phyloP scores from a whole-genome alignment of 139 green algal genomes.

The Chlorella ohadii region DNA sequence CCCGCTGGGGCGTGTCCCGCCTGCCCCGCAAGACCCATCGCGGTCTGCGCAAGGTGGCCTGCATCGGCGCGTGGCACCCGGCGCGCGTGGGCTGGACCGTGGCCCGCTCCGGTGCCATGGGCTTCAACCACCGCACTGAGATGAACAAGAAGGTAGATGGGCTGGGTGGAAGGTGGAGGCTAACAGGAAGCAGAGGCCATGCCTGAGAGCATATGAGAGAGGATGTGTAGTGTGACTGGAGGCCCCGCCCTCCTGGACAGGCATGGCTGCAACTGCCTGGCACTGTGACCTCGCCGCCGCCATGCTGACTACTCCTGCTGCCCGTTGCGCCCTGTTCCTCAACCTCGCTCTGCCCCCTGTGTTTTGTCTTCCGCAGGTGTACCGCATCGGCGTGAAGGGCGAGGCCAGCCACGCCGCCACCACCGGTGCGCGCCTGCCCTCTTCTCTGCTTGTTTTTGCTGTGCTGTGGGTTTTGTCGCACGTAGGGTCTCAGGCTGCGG shows the following conservation, averaged over 20 bases:
- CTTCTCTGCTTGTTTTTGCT: too few relatives aligned
- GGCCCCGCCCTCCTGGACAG: too few relatives aligned
- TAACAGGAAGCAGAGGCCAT: too few relatives aligned
- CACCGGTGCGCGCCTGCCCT: conserved; percentile 57
- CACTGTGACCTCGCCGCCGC: too few relatives aligned
- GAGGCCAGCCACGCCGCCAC: conserved; percentile 84
- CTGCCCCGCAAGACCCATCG: conserved; percentile 99
- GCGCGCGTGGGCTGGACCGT: conserved; percentile 97
- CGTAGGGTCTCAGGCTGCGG: too few relatives aligned
- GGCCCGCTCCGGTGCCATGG: conserved; percentile 94
- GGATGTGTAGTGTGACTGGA: too few relatives aligned
- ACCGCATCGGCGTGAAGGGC: conserved; percentile 97
- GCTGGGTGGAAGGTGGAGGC: too few relatives aligned
- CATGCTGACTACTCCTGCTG: too few relatives aligned
- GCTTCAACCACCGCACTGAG: conserved; percentile 99
- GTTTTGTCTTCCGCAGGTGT: conserved; percentile 57
- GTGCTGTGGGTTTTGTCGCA: too few relatives aligned
- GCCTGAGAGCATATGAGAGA: too few relatives aligned
- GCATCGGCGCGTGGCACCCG: conserved; percentile 99
- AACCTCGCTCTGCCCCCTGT: not conserved
- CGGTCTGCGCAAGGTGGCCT: conserved; percentile 99
- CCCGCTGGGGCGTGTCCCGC: conserved; percentile 97
- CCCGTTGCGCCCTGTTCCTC: too few relatives aligned
- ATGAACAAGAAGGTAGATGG: conserved; percentile 98
- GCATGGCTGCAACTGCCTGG: too few relatives aligned